Percentiles rank a stretch among this genome's conserved stretches.
Evolutionary conservation across 352 stramenopile species (phyloP).

Genomic region (Globisporangium cederbergense): DNA sequence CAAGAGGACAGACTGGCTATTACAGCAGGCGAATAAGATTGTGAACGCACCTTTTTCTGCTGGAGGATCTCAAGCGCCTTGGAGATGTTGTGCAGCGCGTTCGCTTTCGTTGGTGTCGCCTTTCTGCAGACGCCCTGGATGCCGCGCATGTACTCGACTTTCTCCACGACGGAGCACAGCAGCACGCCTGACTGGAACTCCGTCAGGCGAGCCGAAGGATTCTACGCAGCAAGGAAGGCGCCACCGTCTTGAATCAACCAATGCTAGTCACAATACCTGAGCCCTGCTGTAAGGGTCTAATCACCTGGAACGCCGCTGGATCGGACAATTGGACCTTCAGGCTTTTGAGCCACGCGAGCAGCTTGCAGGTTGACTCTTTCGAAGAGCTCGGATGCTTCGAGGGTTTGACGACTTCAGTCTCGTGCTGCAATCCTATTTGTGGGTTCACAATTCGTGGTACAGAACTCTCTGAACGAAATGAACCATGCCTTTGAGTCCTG

Average conservation of each 20-base stretch:
- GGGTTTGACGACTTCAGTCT: not conserved
- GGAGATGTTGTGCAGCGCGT: slow-evolving; percentile 68
- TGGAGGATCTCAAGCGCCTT: slow-evolving; percentile 62
- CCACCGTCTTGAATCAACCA: not conserved
- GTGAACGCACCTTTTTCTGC: slow-evolving; percentile 47
- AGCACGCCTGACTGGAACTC: slow-evolving; percentile 65
- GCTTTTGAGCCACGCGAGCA: slow-evolving; percentile 38
- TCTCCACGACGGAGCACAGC: slow-evolving; percentile 63
- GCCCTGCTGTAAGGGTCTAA: not conserved
- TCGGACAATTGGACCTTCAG: slow-evolving; percentile 30
- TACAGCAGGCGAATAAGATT: not conserved
- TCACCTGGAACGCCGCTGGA: slow-evolving; percentile 31
- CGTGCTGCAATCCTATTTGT: no score
- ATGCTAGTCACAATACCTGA: not conserved
- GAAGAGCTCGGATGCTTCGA: not conserved
- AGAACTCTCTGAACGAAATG: no score
- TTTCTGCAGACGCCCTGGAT: slow-evolving; percentile 46
- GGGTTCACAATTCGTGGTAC: no score
- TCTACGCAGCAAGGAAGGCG: slow-evolving; percentile 19
- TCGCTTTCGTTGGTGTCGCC: slow-evolving; percentile 38
- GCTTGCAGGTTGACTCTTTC: slow-evolving; percentile 13
- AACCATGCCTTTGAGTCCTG: no score
- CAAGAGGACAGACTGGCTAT: not conserved
- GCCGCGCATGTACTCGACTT: slow-evolving; percentile 59
- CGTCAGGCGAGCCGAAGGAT: slow-evolving; percentile 19